Evolutionary conservation across 192 early-diverging fungal species (phyloP).

Genomic region (Glomus cerebriforme): DNA sequence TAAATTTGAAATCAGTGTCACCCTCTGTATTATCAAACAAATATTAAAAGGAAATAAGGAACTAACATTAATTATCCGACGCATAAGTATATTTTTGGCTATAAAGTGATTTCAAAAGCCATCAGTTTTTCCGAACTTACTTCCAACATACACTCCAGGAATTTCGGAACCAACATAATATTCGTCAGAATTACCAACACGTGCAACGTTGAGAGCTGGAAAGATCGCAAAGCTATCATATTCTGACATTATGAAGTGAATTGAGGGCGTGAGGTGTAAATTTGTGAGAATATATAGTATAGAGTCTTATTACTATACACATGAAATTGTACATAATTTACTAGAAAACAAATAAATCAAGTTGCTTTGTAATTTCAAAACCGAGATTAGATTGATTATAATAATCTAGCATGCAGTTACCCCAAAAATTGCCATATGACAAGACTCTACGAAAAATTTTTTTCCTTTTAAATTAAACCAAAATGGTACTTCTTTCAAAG

Average conservation of each 20-base stretch:
- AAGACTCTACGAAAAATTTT: too few species aligned
- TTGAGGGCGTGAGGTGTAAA: background rate
- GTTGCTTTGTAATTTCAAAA: too few species aligned
- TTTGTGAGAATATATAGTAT: background rate
- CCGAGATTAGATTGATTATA: too few species aligned
- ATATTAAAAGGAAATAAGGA: too few species aligned
- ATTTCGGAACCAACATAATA: conserved; percentile 29
- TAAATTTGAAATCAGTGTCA: background rate
- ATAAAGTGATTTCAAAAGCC: background rate
- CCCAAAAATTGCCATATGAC: too few species aligned
- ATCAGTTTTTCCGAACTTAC: background rate
- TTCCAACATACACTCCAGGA: conserved; percentile 28
- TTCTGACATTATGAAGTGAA: background rate
- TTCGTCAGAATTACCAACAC: background rate
- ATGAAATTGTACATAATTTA: too few species aligned
- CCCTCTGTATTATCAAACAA: conserved; percentile 5
- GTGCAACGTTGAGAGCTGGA: conserved; percentile 23
- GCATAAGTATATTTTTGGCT: background rate
- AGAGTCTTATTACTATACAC: too few species aligned
- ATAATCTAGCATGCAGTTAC: too few species aligned
- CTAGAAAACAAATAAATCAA: too few species aligned
- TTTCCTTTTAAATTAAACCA: too few species aligned
- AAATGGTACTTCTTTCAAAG: too few species aligned
- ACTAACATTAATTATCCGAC: background rate
- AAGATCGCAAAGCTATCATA: conserved; percentile 2